Evolutionary conservation across 768 basidiomycete species (phyloP).

Genomic region (Naematelia encephala): DNA sequence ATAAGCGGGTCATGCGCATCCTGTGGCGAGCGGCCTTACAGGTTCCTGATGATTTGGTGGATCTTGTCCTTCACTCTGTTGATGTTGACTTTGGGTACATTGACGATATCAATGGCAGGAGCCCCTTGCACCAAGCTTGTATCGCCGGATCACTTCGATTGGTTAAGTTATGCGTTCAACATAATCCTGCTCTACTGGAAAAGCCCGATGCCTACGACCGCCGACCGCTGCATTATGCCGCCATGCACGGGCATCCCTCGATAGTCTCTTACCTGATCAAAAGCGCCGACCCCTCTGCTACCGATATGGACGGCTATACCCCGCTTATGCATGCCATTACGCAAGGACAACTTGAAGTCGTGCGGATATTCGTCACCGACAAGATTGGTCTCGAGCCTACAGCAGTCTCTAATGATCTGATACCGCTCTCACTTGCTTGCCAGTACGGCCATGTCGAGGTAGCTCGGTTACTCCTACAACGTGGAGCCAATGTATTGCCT

Average conservation of each 20-base stretch:
- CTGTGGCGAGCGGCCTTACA: slow-evolving; percentile 71
- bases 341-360: slow-evolving; percentile 76
- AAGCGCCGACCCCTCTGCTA: slow-evolving; percentile 60
- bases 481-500: slow-evolving; percentile 72
- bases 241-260: slow-evolving; percentile 79
- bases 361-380: slow-evolving; percentile 68
- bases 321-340: slow-evolving; percentile 92
- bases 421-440: slow-evolving; percentile 84
- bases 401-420: slow-evolving; percentile 63
- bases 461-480: slow-evolving; percentile 68
- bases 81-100: slow-evolving; percentile 85
- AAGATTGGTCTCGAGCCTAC: slow-evolving; percentile 61
- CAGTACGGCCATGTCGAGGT: slow-evolving; percentile 84
- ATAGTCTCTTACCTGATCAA: slow-evolving; percentile 75
- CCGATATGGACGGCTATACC: slow-evolving; percentile 89
- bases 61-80: slow-evolving; percentile 60
- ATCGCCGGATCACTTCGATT: slow-evolving; percentile 75
- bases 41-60: slow-evolving; percentile 67
- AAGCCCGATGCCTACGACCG: slow-evolving; percentile 87
- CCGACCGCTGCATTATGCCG: slow-evolving; percentile 89
- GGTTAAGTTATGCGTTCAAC: slow-evolving; percentile 73
- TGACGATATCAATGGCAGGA: slow-evolving; percentile 95
- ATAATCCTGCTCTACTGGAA: slow-evolving; percentile 62
- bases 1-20: slow-evolving; percentile 76
- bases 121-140: slow-evolving; percentile 87